Base-by-base conservation (phyloP, 2,329 filamentous ascomycete species). In the Peltaster fructicola region DNA sequence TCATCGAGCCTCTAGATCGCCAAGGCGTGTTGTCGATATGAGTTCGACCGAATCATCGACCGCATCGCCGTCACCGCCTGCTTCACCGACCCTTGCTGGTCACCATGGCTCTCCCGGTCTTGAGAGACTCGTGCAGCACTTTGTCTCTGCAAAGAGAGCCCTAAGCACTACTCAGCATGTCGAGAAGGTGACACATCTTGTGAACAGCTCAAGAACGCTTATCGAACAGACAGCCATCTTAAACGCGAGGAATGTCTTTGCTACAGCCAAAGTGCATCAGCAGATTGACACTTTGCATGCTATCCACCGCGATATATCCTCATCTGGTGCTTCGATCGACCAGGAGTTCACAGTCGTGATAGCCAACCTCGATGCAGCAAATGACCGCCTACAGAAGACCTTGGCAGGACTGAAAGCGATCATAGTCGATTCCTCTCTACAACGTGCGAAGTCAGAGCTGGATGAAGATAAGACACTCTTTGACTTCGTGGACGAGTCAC, bases 101-200 rank as follows among this genome's bases (percentile, higher is more conserved):
- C 36, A 41, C 29, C 42, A 51, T 24, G 49, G 49, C 23, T 43
- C 50, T 15, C 53, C 55, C 15, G 50, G 50, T 13, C 66, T 91
- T 43, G 80, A 91, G 39, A 71, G 69, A 13, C 69, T 95, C 20
- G 78, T 93, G 28, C 67, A 71, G 26, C 73, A 91, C 52, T 73
- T 93, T 17, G 69, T 93, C 19, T 73, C 76, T 15, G 78, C 85
- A 6, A 93, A 93, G 48, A 71, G 80, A 21, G 84, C 84, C 1
- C 65, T 95, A 4, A 78, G 77, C 9, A 82, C 90, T 48, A 69
- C 63, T 20, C 72, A 78, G 31, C 32, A 46, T 33, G 80, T 93
- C 25, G 73, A 79, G 46, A 77, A 79, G 31, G 84, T 82, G 36
- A 84, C 88, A 45, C 77, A 90, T 43, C 72, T 93, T 28, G 76